Base-by-base conservation (phyloP, 495 filamentous ascomycete genomes). In the Podospora pseudoanserina region DNA sequence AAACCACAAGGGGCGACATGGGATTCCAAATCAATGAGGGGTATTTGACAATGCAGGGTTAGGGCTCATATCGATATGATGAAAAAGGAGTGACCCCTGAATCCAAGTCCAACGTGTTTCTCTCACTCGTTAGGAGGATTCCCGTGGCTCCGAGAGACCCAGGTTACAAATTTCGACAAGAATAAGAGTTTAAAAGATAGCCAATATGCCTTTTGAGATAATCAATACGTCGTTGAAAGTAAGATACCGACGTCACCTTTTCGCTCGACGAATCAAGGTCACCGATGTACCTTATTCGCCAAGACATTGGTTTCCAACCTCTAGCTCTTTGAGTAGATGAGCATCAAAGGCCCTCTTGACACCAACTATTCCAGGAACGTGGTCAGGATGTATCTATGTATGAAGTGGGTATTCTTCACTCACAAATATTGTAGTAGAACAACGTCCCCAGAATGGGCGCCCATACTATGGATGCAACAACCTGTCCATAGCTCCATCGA, bases 41-140 rank as follows among this genome's bases (percentile, higher is more conserved):
- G 59, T 4, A 28, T 5, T 32, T 49, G 15, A 7, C 9, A 20
- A 58, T 23, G 23, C 5, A 26, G 59, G 59, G 59, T 61, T 61
- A 61, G 59, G 59, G 59, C 18, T 32, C 11, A 4, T 28, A 28
- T 23, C 16, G 59, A 30, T 26, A 32, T 16, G 0, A 26, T 7
- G 23, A 2, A 27, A 60, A 60, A 60, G 58, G 55, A 58, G 55
- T 59, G 56, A 59, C 56, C 26, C 56, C 56, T 59, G 56, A 59
- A 59, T 20, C 18, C 56, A 58, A 23, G 23, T 23, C 23, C 1
- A 23, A 23, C 23, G 23, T 23, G 23, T 23, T 23, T 23, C 23
- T 23, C 20, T 23, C 23, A 23, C 23, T 23, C 23, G 23, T 23
- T 23, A 23, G 23, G 23, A 23, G 23, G 23, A 23, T 23, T 23